Base-by-base conservation (phyloP, 2,329 filamentous ascomycete species). In the Ustilaginoidea virens region DNA sequence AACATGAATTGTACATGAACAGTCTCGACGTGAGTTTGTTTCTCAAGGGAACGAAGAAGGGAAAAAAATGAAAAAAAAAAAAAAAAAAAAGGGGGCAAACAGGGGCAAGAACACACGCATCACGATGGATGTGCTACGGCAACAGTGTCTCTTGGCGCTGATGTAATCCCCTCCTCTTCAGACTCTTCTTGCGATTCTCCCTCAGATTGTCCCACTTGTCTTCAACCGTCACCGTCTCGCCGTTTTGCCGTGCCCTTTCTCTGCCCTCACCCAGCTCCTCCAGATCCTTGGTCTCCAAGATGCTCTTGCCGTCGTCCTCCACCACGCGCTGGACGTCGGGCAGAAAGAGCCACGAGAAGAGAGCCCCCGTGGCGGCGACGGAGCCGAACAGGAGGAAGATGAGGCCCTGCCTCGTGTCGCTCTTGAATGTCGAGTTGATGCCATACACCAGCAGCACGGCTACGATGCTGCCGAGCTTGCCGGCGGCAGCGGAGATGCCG, bases 401-500 rank as follows among this genome's bases (percentile, higher is more conserved):
- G 17, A 66, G 54, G 1, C 61, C 61, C 35, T 66, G 63, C 1
- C 56, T 52, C 4, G 48, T 56, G 2, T 46, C 28, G 31, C 49
- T 53, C 23, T 43, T 39, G 43, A 65, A 64, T 10, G 54, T 49
- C 11, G 45, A 38, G 41, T 64, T 62, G 44, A 66, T 63, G 31
- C 56, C 61, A 38, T 60, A 64, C 2, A 66, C 60, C 16, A 66
- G 51, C 9, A 65, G 41, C 12, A 66, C 52, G 28, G 62, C 63
- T 5, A 65, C 46, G 28, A 74, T 60, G 33, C 64, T 66, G 15
- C 68, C 69, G 1, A 69, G 46, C 40, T 74, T 74, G 8, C 69
- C 70, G 1, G 62, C 60, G 0, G 69, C 69, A 0, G 70, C 69
- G 0, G 69, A 69, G 29, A 74, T 68, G 15, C 69, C 69, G 40